Percentiles rank a stretch among this genome's conserved stretches.
These are phyloP conservation scores for Eimeria brunetti DNA, from an alignment of 169 alveolate genomes.

Conservation along the genomic window DNA sequence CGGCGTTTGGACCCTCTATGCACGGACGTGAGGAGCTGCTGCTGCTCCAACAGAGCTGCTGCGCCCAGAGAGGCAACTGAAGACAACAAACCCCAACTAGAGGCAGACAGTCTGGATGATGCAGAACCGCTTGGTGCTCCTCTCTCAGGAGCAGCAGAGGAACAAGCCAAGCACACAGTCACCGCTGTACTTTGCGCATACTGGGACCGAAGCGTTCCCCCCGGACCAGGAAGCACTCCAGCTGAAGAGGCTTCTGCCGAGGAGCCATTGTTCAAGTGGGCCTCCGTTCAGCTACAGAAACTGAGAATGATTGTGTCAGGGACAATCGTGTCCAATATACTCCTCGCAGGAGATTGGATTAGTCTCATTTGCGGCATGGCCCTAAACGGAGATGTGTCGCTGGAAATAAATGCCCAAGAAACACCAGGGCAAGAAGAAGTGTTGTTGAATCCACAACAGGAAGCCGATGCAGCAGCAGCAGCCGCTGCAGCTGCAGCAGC, in stretches of 20 bases:
- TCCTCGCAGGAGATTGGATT: constrained; percentile 50
- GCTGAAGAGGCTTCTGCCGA: constrained; percentile 3
- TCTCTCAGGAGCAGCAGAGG: not conserved
- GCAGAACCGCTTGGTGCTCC: not conserved
- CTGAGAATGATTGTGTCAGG: constrained; percentile 63
- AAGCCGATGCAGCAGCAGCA: constrained; percentile 67
- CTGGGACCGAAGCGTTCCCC: constrained; percentile 36
- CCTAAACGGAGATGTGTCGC: constrained; percentile 32
- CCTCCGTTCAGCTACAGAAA: constrained; percentile 70
- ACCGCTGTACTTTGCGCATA: constrained; percentile 43
- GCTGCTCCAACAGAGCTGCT: not conserved
- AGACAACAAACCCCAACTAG: not conserved
- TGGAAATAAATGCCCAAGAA: not conserved
- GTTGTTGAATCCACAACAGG: not conserved
- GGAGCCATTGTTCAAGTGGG: constrained; percentile 41
- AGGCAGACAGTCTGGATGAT: not conserved
- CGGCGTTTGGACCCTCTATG: constrained; percentile 3
- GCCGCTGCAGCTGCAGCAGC: constrained; percentile 65
- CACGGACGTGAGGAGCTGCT: constrained; percentile 47
- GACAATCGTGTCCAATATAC: constrained; percentile 46
- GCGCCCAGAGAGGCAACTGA: not conserved
- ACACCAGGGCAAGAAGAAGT: not conserved
- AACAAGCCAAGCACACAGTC: constrained; percentile 15
- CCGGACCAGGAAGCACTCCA: constrained; percentile 1
- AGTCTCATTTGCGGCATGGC: constrained; percentile 68